Conservation (phyloP, 2,329 filamentous ascomycete genomes). For the Cytospora mali region DNA sequence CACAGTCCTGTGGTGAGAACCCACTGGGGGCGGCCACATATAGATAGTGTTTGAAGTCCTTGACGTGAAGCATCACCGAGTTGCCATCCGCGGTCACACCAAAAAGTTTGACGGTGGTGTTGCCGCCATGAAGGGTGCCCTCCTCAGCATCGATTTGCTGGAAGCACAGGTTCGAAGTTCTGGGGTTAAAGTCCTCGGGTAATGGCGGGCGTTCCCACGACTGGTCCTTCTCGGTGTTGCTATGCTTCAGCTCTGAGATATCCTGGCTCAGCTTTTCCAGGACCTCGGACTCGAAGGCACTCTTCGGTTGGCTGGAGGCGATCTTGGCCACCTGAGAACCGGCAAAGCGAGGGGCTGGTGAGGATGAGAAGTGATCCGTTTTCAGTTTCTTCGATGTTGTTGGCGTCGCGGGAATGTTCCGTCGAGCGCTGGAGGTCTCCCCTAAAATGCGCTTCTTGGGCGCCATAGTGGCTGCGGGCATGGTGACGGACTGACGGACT, state of each 20-base stretch:
- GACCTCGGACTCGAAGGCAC: constrained; percentile 89
- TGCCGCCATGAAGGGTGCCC: constrained; percentile 76
- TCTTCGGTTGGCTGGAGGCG: constrained; percentile 80
- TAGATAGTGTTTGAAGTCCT: constrained; percentile 93
- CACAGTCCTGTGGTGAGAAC: constrained; percentile 79
- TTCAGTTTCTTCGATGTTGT: constrained; percentile 77
- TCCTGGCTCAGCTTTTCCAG: constrained; percentile 96
- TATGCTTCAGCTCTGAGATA: constrained; percentile 80
- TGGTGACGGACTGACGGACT: constrained; percentile 34
- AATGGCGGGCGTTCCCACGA: constrained; percentile 72
- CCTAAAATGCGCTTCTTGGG: constrained; percentile 75
- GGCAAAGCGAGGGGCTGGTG: constrained; percentile 59
- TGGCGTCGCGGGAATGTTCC: constrained; percentile 61
- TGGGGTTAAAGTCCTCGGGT: constrained; percentile 54
- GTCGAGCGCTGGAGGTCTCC: constrained; percentile 66
- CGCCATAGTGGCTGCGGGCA: constrained; percentile 51
- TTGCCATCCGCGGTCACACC: constrained; percentile 84
- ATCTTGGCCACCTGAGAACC: constrained; percentile 67
- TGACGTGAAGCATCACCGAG: constrained; percentile 93
- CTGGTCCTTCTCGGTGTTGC: constrained; percentile 90
- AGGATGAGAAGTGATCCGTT: constrained; percentile 65
- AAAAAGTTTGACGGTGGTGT: constrained; percentile 83
- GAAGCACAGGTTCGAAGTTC: constrained; percentile 75
- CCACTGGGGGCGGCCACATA: constrained; percentile 86
- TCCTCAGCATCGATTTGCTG: constrained; percentile 97